phyloP scores from a whole-genome alignment of 2,329 filamentous ascomycete species.

The Diplodia corticola region DNA sequence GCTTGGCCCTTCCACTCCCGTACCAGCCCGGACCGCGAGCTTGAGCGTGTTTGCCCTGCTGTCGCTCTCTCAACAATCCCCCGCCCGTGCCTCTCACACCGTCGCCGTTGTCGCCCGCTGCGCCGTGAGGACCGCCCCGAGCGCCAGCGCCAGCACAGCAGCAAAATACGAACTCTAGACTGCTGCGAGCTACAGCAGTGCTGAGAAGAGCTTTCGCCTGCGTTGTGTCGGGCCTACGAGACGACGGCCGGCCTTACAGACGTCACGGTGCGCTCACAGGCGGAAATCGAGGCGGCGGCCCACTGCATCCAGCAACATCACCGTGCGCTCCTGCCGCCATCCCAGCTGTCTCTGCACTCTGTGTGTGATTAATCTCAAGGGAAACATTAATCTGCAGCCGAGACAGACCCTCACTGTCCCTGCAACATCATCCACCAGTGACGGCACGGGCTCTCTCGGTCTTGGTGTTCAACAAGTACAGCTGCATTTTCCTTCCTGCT shows the following conservation, averaged over 20 bases:
- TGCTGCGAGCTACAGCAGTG: neutral
- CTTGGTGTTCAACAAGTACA: neutral
- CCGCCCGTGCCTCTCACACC: neutral
- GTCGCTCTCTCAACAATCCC: neutral
- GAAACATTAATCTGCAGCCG: neutral
- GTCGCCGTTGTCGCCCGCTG: neutral
- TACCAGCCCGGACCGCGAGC: neutral
- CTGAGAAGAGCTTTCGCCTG: constrained; percentile 1
- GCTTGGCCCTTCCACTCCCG: neutral
- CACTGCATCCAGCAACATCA: constrained; percentile 14
- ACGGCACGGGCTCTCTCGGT: neutral
- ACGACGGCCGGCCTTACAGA: neutral
- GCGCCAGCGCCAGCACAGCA: constrained; percentile 7
- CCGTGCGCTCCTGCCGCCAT: neutral
- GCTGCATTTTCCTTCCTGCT: neutral
- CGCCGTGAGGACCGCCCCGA: constrained; percentile 1
- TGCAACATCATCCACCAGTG: neutral
- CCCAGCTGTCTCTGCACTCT: neutral
- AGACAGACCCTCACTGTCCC: neutral
- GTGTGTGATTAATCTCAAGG: no score
- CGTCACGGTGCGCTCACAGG: neutral
- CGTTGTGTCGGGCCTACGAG: neutral
- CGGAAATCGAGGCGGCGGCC: neutral
- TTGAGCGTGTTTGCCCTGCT: no score
- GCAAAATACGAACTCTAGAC: constrained; percentile 5